Percentiles rank a stretch among this genome's conserved stretches.
Conservation (phyloP, 257 asterid genomes). For the Eucommia ulmoides region DNA sequence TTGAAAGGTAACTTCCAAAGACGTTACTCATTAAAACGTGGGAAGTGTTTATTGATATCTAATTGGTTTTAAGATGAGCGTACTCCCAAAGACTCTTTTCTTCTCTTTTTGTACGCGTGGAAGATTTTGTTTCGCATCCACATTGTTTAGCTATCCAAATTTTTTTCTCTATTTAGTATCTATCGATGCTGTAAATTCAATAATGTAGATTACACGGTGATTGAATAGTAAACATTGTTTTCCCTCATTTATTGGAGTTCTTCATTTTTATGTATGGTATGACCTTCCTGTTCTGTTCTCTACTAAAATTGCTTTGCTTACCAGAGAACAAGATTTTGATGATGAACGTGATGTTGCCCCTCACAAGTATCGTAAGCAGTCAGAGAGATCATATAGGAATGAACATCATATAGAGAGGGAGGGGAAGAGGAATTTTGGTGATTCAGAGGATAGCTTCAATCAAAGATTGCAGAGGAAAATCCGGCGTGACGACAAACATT, state of each 20-base stretch:
- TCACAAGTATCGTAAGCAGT: conserved; percentile 12
- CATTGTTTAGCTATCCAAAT: neutral
- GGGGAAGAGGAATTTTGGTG: conserved; percentile 25
- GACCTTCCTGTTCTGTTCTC: conserved; percentile 2
- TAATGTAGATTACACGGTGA: neutral
- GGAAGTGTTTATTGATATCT: neutral
- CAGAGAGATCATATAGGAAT: conserved; percentile 21
- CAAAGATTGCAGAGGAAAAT: conserved; percentile 25
- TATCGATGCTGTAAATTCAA: neutral
- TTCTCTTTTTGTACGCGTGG: neutral
- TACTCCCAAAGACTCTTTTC: no score
- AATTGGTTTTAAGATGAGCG: no score
- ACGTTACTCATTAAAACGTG: neutral
- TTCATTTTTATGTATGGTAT: neutral
- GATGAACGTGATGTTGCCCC: conserved; percentile 12
- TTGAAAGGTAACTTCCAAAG: conserved; percentile 38
- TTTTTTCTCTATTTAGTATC: neutral
- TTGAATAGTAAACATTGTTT: neutral
- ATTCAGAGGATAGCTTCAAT: conserved; percentile 40
- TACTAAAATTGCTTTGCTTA: conserved; percentile 12
- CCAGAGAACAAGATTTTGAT: conserved; percentile 36
- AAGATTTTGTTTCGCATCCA: neutral
- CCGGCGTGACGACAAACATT: conserved; percentile 22
- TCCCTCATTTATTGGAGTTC: neutral
- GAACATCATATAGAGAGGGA: conserved; percentile 24